phyloP scores from a whole-genome alignment of 2,329 filamentous ascomycete genomes.

The Monilinia polystroma region DNA sequence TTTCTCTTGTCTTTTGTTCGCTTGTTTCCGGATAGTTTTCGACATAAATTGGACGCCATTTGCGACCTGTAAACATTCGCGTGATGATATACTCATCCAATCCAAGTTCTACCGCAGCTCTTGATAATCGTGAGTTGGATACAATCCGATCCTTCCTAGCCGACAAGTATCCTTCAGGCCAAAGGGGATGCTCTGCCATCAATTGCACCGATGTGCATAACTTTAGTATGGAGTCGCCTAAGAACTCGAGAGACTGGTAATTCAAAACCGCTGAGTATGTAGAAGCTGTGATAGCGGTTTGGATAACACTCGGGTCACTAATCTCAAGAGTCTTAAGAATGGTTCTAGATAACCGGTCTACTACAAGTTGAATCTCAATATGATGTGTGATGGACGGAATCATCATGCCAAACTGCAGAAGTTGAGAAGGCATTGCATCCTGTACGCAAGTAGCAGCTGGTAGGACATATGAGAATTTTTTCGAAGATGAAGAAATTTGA shows the following conservation, averaged over 20 bases:
- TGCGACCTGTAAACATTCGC: constrained; percentile 62
- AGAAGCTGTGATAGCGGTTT: constrained; percentile 69
- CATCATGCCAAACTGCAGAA: constrained; percentile 54
- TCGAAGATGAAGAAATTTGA: constrained; percentile 18
- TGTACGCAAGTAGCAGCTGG: constrained; percentile 50
- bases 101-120: constrained; percentile 60
- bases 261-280: constrained; percentile 59
- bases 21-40: constrained; percentile 42
- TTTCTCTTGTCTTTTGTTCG: constrained; percentile 32
- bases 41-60: constrained; percentile 70
- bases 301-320: constrained; percentile 53
- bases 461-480: constrained; percentile 47
- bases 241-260: constrained; percentile 83
- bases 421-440: constrained; percentile 47
- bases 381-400: constrained; percentile 72
- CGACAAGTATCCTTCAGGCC: constrained; percentile 76
- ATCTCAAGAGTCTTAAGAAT: constrained; percentile 56
- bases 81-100: constrained; percentile 73
- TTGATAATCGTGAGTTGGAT: constrained; percentile 70
- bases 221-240: constrained; percentile 84
- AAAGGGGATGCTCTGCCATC: constrained; percentile 55
- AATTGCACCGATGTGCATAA: constrained; percentile 67
- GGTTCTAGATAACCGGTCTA: constrained; percentile 56
- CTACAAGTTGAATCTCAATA: constrained; percentile 65
- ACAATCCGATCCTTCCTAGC: constrained; percentile 67